Evolutionary conservation across 129 eudicot species (phyloP).

Genomic region (Artemisia argyi): DNA sequence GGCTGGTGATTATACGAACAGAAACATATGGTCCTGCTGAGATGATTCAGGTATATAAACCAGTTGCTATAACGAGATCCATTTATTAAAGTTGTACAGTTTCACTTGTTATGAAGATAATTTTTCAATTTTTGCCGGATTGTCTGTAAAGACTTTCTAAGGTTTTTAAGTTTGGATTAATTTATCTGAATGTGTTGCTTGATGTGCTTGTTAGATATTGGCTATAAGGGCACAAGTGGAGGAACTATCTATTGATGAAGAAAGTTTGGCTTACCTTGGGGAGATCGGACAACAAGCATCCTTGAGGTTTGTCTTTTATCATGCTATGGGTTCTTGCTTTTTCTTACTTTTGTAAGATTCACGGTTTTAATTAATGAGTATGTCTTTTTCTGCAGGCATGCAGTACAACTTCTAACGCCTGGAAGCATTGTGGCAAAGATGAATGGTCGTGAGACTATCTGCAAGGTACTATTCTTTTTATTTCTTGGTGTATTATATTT

Average conservation of each 20-base stretch:
- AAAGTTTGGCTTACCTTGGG: constrained; percentile 85
- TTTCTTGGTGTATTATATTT: not conserved
- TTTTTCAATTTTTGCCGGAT: no score
- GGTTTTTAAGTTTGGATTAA: not conserved
- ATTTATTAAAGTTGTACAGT: not conserved
- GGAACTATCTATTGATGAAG: constrained; percentile 80
- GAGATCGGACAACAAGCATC: constrained; percentile 94
- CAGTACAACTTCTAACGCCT: constrained; percentile 90
- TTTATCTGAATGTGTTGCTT: constrained; percentile 2
- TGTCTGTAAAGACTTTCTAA: no score
- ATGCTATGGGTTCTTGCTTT: not conserved
- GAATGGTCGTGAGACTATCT: constrained; percentile 87
- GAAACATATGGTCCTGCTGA: constrained; percentile 93
- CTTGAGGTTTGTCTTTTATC: constrained; percentile 55
- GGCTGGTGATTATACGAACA: constrained; percentile 81
- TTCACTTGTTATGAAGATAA: not conserved
- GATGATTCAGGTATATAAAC: constrained; percentile 85
- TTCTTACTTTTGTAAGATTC: not conserved
- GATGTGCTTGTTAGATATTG: constrained; percentile 58
- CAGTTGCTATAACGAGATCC: not conserved
- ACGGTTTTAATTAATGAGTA: not conserved
- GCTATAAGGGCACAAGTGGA: constrained; percentile 98
- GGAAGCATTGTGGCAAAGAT: constrained; percentile 86
- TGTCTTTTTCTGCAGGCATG: constrained; percentile 53
- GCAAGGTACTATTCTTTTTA: constrained; percentile 64